Evolutionary conservation across 2,329 filamentous ascomycete genomes (phyloP).

Genomic region (Tolypocladium nubicola): DNA sequence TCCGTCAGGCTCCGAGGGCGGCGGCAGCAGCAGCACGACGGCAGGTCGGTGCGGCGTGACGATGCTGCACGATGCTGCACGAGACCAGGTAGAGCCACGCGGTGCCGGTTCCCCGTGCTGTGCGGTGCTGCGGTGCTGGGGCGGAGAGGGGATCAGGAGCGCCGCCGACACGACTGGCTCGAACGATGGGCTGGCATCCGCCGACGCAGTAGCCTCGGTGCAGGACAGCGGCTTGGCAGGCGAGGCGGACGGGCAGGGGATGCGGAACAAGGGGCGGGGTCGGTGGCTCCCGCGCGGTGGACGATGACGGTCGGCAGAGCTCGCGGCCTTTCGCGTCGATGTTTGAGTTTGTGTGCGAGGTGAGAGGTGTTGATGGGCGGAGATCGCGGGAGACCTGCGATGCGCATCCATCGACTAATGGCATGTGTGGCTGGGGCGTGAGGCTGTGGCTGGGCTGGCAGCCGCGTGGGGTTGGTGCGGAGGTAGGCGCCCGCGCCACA

Average conservation of each 20-base stretch:
- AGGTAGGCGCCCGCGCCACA: background rate
- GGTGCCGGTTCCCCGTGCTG: background rate
- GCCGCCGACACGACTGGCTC: background rate
- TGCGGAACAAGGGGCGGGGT: background rate
- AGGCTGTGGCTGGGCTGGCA: background rate
- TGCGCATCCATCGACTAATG: background rate
- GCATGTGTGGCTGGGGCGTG: background rate
- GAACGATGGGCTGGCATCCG: slow-evolving; percentile 1
- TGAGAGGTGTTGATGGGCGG: background rate
- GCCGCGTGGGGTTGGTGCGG: background rate
- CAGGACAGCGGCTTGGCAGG: background rate
- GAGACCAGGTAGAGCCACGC: background rate
- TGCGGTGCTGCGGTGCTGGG: background rate
- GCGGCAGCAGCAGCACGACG: background rate
- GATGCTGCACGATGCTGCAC: background rate
- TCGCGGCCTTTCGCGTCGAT: background rate
- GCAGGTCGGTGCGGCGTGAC: background rate
- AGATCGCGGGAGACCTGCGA: background rate
- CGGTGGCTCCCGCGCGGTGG: background rate
- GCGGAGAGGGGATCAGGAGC: background rate
- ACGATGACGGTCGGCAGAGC: background rate
- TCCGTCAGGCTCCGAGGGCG: slow-evolving; percentile 1
- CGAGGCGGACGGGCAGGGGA: background rate
- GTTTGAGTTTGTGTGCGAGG: background rate
- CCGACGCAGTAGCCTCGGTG: background rate